These are phyloP conservation scores for Phytophthora tubulina DNA, from an alignment of 352 stramenopile genomes.

Conservation along the genomic window DNA sequence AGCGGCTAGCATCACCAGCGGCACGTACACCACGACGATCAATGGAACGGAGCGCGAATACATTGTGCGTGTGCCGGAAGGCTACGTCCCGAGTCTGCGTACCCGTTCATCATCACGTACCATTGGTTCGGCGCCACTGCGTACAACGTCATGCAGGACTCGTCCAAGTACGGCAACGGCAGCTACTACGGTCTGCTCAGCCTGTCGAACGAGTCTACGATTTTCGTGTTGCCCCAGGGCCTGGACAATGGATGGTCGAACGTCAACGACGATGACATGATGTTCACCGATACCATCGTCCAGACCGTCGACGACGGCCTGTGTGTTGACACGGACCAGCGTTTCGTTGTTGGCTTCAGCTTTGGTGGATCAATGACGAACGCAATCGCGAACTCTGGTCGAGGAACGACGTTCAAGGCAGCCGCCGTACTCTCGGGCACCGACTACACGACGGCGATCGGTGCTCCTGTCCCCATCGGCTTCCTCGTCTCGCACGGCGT, in stretches of 20 bases:
- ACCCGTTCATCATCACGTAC: constrained; percentile 43
- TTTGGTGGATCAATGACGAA: constrained; percentile 44
- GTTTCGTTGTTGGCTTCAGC: constrained; percentile 51
- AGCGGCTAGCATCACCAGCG: constrained; percentile 26
- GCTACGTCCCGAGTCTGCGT: constrained; percentile 36
- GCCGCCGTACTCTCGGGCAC: constrained; percentile 37
- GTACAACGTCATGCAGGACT: constrained; percentile 34
- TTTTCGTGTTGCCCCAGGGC: constrained; percentile 46
- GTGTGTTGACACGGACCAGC: constrained; percentile 44
- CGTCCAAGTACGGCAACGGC: constrained; percentile 42
- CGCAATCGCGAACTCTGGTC: constrained; percentile 34
- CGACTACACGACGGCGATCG: constrained; percentile 33
- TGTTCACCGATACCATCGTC: constrained; percentile 40
- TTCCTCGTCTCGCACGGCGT: constrained; percentile 38
- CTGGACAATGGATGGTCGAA: constrained; percentile 42
- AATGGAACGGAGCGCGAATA: constrained; percentile 42
- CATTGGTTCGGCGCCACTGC: constrained; percentile 45
- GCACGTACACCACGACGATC: constrained; percentile 35
- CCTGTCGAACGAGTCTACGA: constrained; percentile 30
- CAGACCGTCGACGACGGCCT: constrained; percentile 37
- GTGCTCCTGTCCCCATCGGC: constrained; percentile 32
- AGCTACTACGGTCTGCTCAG: constrained; percentile 46
- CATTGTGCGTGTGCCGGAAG: constrained; percentile 41
- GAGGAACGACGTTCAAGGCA: constrained; percentile 35
- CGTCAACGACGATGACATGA: constrained; percentile 37